Base-by-base conservation (phyloP, 495 filamentous ascomycete species). In the Aspergillus cavernicola region DNA sequence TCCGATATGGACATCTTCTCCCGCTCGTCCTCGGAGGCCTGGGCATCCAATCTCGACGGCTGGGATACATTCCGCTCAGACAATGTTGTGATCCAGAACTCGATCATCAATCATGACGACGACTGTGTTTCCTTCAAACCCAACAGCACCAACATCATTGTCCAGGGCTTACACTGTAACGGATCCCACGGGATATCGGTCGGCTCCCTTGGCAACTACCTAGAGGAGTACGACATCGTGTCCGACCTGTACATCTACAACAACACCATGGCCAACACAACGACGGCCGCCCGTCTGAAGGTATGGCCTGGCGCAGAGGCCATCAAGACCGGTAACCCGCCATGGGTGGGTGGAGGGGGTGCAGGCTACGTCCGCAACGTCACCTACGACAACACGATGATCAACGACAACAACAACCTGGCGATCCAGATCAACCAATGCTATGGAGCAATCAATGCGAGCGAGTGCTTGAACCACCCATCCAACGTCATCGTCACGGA, bases 71-170 rank as follows among this genome's bases (percentile, higher is more conserved):
- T 39, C 15, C 52, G 52, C 32, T 28, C 29, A 13, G 35, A 32
- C 41, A 47, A 47, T 3, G 31, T 54, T 15, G 42, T 47, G n/a
- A 54, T 54, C 13, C 52, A 54, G 20, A 47, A 54, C 31, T 54
- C 52, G 3, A 31, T 11, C 19, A 47, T 54, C 24, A 35, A 38
- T 13, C 45, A 54, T 22, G 37, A 31, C n/a, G 52, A 54, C 23
- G 52, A 54, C 26, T 54, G 52, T 22, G 52, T 54, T 41, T 47
- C 41, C 1, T 54, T 54, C 52, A 54, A 55, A 16, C 53, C 53
- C 13, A 50, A 50, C 43, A 41, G 33, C 16, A 50, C 43, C 23
- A 13, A 49, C 6, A 32, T 55, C 15, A 39, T 42, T 28, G 37
- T 55, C 19, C 43, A 42, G 22, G 41, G 48, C 15, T 18, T 55